A percentile compares a stretch with the other conserved stretches of the same genome.
Conservation (phyloP, 257 asterid species). For the Penstemon newberryi region DNA sequence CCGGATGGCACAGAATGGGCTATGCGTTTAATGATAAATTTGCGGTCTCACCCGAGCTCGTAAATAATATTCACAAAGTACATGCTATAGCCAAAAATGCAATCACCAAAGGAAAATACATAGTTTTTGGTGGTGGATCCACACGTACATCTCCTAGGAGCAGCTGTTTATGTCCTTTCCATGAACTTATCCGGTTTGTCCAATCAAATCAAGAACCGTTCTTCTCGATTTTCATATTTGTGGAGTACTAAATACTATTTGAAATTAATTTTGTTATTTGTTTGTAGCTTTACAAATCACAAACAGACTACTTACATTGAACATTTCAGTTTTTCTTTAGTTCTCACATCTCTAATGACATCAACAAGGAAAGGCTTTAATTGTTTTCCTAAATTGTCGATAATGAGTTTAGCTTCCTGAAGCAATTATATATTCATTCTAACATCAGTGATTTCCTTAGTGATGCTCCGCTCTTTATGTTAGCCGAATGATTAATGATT, state of each 20-base stretch:
- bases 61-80: conserved; percentile 37
- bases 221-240: too few species aligned
- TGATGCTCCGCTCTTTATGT: too few species aligned
- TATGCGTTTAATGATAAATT: conserved; percentile 33
- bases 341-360: too few species aligned
- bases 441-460: too few species aligned
- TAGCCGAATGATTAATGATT: too few species aligned
- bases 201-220: too few species aligned
- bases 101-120: conserved; percentile 44
- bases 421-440: too few species aligned
- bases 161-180: conserved; percentile 77
- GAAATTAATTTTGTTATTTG: background rate
- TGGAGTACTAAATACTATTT: background rate
- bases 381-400: too few species aligned
- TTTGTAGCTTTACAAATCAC: conserved; percentile 47
- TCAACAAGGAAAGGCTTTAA: too few species aligned
- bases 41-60: conserved; percentile 43
- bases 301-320: conserved; percentile 44
- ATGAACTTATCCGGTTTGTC: conserved; percentile 53
- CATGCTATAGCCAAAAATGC: conserved; percentile 58
- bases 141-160: conserved; percentile 63
- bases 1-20: conserved; percentile 93
- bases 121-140: conserved; percentile 70
- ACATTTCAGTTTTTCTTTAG: too few species aligned
- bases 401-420: too few species aligned